Evolutionary conservation across 352 stramenopile species (phyloP), one percentile per base, ranked within the genome.

Genomic region (Pythium myriotylum): DNA sequence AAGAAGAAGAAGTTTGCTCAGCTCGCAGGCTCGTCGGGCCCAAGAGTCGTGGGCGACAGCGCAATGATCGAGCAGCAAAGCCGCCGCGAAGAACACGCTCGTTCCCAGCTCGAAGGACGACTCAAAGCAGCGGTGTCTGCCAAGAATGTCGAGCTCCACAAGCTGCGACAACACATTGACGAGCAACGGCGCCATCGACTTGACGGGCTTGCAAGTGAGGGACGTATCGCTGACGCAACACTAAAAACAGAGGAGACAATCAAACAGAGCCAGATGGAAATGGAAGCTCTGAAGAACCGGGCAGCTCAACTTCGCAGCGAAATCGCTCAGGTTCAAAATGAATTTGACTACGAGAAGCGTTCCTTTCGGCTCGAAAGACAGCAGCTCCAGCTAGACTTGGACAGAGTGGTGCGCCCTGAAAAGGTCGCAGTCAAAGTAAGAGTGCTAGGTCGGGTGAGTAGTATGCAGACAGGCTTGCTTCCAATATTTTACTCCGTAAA

Each of bases 81-180:
- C 58, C 79, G 53, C 76, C 79, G 60, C 72, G 37, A 88, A 76
- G 52, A 82, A 70, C 51, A 39, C 59, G n/a, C 56, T 16, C 59
- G 70, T 33, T 86, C 91, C 32, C 77, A 95, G 45, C 84, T 93
- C 23, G 88, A 96, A 39, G 86, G 95, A 41, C 76, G 91, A 0
- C 53, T 86, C 29, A 84, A 84, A 52, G 53, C 65, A 19, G 61
- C 76, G 23, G 16, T 77, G 22, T 82, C 62, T 12, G 67, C 84
- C 58, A 65, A 74, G 67, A 60, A 78, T 60, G 67, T 70, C 35
- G 68, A 84, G 68, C 62, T 97, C 72, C 74, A 83, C 22, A 78
- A 72, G 22, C 54, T 87, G 27, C 72, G 73, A 10, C 54, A 66
- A 4, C 60, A 72, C 37, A 85, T 86, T 23, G 79, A 86, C 48